A percentile compares a stretch with the other conserved stretches of the same genome.
phyloP scores from a whole-genome alignment of 2,329 filamentous ascomycete species.

The Fusarium falciforme region DNA sequence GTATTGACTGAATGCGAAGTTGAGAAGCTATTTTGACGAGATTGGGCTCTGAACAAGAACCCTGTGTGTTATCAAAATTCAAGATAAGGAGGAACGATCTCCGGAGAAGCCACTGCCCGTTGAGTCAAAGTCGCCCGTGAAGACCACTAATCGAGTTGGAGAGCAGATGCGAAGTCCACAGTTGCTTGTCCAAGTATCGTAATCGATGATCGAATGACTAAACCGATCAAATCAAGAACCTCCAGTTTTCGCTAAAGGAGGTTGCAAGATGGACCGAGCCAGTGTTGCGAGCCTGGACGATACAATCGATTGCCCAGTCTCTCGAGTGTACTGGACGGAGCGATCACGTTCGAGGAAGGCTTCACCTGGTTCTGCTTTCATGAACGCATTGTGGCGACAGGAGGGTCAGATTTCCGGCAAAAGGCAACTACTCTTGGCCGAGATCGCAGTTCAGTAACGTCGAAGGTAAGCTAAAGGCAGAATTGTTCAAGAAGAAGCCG shows the following conservation, averaged over 20 bases:
- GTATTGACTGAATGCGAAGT: conserved; percentile 63
- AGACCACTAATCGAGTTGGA: background rate
- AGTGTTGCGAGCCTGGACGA: background rate
- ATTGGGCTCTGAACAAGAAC: conserved; percentile 49
- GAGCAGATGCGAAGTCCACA: background rate
- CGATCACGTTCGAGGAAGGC: background rate
- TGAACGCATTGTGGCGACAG: background rate
- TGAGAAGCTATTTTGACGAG: conserved; percentile 63
- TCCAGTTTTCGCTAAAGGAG: background rate
- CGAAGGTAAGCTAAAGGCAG: background rate
- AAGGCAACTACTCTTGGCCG: background rate
- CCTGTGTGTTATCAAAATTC: background rate
- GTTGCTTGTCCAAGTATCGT: background rate
- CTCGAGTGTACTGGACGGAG: background rate
- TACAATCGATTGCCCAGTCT: background rate
- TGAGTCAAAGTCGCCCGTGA: background rate
- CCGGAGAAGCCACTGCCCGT: background rate
- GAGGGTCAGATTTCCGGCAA: background rate
- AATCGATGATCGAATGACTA: background rate
- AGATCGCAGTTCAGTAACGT: background rate
- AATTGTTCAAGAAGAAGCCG: background rate
- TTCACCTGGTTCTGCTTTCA: background rate
- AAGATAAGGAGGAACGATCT: background rate
- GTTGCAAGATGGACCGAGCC: background rate
- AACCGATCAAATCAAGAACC: background rate